Conservation (phyloP, 176 grass and related monocot species). For the Bromus sterilis region DNA sequence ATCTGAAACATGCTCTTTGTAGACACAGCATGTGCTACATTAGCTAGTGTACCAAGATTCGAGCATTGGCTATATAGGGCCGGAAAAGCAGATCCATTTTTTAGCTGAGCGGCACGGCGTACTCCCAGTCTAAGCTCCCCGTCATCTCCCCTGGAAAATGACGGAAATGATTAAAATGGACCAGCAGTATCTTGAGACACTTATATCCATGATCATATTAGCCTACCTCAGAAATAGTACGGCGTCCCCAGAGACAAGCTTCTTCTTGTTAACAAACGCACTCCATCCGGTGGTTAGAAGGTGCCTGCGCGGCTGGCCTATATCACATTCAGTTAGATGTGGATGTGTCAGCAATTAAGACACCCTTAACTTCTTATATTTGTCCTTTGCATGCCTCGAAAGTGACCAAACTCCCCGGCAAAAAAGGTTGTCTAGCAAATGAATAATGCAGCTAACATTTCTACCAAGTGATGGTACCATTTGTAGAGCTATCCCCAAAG, state of each 20-base stretch:
- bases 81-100: constrained; percentile 42
- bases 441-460: neutral
- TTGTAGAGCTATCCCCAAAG: neutral
- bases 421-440: neutral
- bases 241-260: constrained; percentile 82
- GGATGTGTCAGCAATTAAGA: constrained; percentile 29
- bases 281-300: constrained; percentile 98
- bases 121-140: constrained; percentile 82
- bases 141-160: constrained; percentile 63
- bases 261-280: constrained; percentile 98
- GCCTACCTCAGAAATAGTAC: constrained; percentile 85
- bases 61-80: constrained; percentile 46
- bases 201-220: neutral
- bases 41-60: constrained; percentile 46
- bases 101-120: constrained; percentile 60
- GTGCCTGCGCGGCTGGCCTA: constrained; percentile 95
- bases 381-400: constrained; percentile 15
- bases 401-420: neutral
- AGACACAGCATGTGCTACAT: constrained; percentile 55
- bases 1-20: constrained; percentile 68
- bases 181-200: neutral
- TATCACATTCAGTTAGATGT: constrained; percentile 38
- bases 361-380: constrained; percentile 16
- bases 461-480: neutral
- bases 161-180: neutral